Evolutionary conservation across 1,139 yeast genomes (phyloP).

Genomic region (Geotrichum restrictum): DNA sequence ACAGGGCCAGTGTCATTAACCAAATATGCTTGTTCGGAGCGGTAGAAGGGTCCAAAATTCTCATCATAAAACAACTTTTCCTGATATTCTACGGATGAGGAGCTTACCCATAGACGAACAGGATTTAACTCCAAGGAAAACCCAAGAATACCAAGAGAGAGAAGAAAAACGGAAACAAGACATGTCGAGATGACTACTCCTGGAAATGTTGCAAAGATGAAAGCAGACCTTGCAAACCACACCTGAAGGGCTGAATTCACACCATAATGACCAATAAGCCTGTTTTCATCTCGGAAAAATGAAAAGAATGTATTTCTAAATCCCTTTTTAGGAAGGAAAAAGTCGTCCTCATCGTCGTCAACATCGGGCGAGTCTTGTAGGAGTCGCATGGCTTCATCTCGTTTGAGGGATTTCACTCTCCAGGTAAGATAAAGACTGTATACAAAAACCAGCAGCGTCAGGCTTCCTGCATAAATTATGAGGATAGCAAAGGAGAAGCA

Average conservation of each 20-base stretch:
- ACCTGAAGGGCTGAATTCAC: conserved; percentile 47
- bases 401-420: conserved; percentile 18
- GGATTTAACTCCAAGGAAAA: conserved; percentile 74
- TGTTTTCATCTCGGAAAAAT: conserved; percentile 23
- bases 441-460: conserved; percentile 44
- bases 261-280: conserved; percentile 38
- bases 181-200: conserved; percentile 49
- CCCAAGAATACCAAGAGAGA: conserved; percentile 52
- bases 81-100: conserved; percentile 64
- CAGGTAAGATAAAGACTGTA: conserved; percentile 28
- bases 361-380: conserved; percentile 27
- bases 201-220: conserved; percentile 46
- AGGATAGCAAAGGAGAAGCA: conserved; percentile 68
- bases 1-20: conserved; percentile 65
- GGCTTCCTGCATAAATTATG: conserved; percentile 45
- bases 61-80: conserved; percentile 70
- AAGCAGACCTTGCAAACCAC: conserved; percentile 50
- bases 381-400: conserved; percentile 26
- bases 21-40: conserved; percentile 79
- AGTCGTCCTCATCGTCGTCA: conserved; percentile 26
- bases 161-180: conserved; percentile 43
- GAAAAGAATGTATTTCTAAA: conserved; percentile 11
- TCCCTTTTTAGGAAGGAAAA: conserved; percentile 6
- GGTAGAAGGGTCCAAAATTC: conserved; percentile 86
- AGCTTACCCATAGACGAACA: conserved; percentile 83